phyloP scores from a whole-genome alignment of 805 yeast species.

The Yamadazyma tumulicola region DNA sequence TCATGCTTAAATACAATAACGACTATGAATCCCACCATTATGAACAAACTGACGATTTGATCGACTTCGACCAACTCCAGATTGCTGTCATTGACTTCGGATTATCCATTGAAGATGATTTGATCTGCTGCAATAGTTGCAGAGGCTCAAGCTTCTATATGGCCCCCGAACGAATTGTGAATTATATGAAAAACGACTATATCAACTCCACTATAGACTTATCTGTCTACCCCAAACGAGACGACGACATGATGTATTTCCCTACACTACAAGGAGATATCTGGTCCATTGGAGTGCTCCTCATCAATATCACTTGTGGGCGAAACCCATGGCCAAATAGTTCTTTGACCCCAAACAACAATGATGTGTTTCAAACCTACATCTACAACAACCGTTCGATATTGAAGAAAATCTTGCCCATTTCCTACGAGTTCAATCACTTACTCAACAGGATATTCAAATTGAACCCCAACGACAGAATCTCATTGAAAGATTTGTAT shows the following conservation, averaged over 20 bases:
- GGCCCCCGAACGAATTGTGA: constrained; percentile 82
- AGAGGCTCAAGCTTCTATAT: constrained; percentile 87
- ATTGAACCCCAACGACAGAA: constrained; percentile 49
- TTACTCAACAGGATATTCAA: constrained; percentile 46
- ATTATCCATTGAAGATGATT: constrained; percentile 61
- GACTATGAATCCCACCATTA: constrained; percentile 18
- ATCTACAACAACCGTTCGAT: constrained; percentile 51
- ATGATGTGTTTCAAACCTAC: constrained; percentile 59
- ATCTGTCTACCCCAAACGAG: constrained; percentile 17
- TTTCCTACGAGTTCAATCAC: constrained; percentile 57
- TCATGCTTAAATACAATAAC: constrained; percentile 33
- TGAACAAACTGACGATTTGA: constrained; percentile 11
- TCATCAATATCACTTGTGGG: constrained; percentile 76
- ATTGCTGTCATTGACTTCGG: constrained; percentile 86
- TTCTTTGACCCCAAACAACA: constrained; percentile 50
- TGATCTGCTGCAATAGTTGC: constrained; percentile 66
- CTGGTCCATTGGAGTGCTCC: constrained; percentile 77
- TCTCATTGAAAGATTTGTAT: constrained; percentile 37
- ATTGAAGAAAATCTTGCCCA: constrained; percentile 65
- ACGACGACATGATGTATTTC: constrained; percentile 21
- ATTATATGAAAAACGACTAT: constrained; percentile 32
- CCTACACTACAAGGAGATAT: constrained; percentile 80
- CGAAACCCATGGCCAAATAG: constrained; percentile 93
- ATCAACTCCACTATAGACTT: constrained; percentile 28
- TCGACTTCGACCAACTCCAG: constrained; percentile 47